Base-by-base conservation (phyloP, 164 flowering plant genomes). In the Vitis labrusca region DNA sequence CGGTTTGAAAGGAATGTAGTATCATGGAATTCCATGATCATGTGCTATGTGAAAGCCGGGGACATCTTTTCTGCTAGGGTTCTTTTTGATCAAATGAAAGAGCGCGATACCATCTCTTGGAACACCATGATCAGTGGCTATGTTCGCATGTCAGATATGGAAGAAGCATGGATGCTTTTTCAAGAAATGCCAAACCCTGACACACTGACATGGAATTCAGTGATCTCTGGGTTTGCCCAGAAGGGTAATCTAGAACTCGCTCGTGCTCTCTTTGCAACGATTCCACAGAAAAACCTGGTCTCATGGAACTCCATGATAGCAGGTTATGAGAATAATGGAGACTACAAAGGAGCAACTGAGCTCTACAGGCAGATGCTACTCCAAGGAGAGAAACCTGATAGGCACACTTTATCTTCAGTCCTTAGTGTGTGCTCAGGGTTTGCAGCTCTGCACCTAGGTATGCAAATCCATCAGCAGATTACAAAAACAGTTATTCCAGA, bases 11-110 rank as follows among this genome's bases (percentile, higher is more conserved):
- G 83, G 56, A 83, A 85, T 74, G 56, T 83, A 17, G 81, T 85
- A 12, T 79, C 86, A 0, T 85, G 86, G 88, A 85, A 85, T 73
- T 67, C 85, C 7, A 83, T 85, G 88, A 83, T 83, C 23, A 81
- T 81, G 83, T 66, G 78, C 48, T 83, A 85, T 67, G 72, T 74
- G 16, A 85, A 79, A 74, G 81, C 70, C 3, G 78, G 83, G 15
- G 83, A 83, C 65, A 47, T 74, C 37, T 64, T 71, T 61, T 77
- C 83, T 19, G 85, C 85, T n/a, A 73, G 85, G 53, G 59, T 60
- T n/a, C 76, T 85, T 50, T 85, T 85, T 63, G 81, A 83, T 52
- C 71, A 77, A 67, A 83, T 83, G 88, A 53, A 5, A 19, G 76
- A 77, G n/a, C 78, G 83, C 9, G 88, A 85, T 68, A 66, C 60